phyloP scores from a whole-genome alignment of 2,329 filamentous ascomycete species.

The Epicoccum sorghinum region DNA sequence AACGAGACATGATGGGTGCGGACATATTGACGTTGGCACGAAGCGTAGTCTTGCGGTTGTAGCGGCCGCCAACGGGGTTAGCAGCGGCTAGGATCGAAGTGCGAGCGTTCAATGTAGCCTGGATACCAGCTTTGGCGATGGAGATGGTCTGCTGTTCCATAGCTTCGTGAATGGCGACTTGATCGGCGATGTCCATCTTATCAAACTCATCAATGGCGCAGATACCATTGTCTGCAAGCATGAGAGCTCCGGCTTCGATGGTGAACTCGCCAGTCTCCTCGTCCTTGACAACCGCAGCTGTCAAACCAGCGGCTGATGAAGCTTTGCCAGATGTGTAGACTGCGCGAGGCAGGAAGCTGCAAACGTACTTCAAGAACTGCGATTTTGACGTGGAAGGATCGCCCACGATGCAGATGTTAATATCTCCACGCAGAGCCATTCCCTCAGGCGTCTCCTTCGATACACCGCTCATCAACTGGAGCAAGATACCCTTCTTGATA shows the following conservation, averaged over 20 bases:
- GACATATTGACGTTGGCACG: constrained; percentile 98
- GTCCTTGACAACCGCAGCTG: constrained; percentile 95
- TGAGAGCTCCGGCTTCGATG: constrained; percentile 95
- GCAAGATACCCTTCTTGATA: constrained; percentile 93
- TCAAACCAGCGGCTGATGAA: constrained; percentile 95
- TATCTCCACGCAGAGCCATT: constrained; percentile 94
- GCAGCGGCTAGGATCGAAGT: constrained; percentile 95
- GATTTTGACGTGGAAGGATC: constrained; percentile 97
- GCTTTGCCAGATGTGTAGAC: constrained; percentile 98
- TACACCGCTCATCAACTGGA: constrained; percentile 96
- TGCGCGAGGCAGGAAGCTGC: constrained; percentile 92
- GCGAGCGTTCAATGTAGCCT: constrained; percentile 93
- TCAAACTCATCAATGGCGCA: constrained; percentile 99
- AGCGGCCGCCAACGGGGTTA: constrained; percentile 94
- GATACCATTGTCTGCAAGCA: constrained; percentile 95
- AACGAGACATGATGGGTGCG: constrained; percentile 98
- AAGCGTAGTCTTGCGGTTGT: constrained; percentile 94
- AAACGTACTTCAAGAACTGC: constrained; percentile 97
- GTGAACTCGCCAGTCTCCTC: constrained; percentile 99
- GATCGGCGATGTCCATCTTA: constrained; percentile 98
- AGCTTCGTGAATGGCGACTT: constrained; percentile 98
- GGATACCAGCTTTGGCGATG: constrained; percentile 97
- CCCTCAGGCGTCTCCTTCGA: constrained; percentile 90
- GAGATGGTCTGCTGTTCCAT: constrained; percentile 99
- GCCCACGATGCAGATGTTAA: constrained; percentile 98